phyloP scores from a whole-genome alignment of 1,284 basidiomycete species.

The Waitea zeae region DNA sequence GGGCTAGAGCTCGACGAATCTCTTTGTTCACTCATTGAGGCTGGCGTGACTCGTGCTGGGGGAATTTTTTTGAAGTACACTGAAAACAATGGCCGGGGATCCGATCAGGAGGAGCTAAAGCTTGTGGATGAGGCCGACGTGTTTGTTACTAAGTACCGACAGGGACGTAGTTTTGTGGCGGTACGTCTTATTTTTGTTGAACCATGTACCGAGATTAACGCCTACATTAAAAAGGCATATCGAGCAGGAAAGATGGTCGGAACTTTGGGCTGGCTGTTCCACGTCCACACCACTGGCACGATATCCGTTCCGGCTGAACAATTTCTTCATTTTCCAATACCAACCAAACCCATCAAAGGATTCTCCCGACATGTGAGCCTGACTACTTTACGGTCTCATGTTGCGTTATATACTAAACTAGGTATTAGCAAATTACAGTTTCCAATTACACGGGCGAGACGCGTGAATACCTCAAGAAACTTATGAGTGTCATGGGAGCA shows the following conservation, averaged over 20 bases:
- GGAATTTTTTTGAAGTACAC: slow-evolving; percentile 29
- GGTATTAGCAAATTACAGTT: slow-evolving; percentile 51
- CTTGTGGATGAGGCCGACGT: slow-evolving; percentile 40
- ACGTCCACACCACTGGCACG: slow-evolving; percentile 46
- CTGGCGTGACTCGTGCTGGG: slow-evolving; percentile 35
- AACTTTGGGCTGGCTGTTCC: slow-evolving; percentile 68
- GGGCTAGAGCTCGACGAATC: slow-evolving; percentile 31
- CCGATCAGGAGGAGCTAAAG: slow-evolving; percentile 18
- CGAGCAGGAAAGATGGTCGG: slow-evolving; percentile 51
- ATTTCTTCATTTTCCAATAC: slow-evolving; percentile 38
- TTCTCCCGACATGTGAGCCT: slow-evolving; percentile 21
- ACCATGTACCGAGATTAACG: too few species aligned
- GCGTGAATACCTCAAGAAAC: slow-evolving; percentile 71
- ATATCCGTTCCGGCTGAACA: slow-evolving; percentile 53
- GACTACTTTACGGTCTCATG: not conserved
- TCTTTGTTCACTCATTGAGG: slow-evolving; percentile 34
- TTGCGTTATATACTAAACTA: not conserved
- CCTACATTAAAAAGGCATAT: too few species aligned
- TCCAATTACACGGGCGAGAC: slow-evolving; percentile 79
- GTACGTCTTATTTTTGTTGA: too few species aligned
- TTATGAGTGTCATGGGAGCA: slow-evolving; percentile 65
- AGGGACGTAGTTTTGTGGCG: slow-evolving; percentile 50
- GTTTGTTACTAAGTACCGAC: slow-evolving; percentile 49
- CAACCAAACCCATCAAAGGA: slow-evolving; percentile 19
- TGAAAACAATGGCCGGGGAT: slow-evolving; percentile 16